Evolutionary conservation across 495 filamentous ascomycete species (phyloP), one percentile per base, ranked within the genome.

Genomic region (Xylaria cubensis): DNA sequence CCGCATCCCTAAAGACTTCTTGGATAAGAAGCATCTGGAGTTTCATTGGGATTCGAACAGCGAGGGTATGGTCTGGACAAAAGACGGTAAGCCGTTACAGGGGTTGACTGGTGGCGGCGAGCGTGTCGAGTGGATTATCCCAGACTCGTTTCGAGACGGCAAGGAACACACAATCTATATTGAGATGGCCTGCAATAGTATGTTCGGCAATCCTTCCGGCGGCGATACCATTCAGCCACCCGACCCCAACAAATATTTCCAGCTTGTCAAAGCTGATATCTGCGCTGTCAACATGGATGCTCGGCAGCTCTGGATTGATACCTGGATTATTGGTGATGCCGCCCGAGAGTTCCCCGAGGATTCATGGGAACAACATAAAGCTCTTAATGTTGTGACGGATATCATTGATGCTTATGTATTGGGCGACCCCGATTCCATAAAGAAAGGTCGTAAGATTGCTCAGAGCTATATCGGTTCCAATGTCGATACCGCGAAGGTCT

Each of bases 101-200:
- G 96, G 96, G 21, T 80, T 99, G 73, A 97, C 95, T 6, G 96
- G 95, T n/a, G 92, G 91, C 46, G 94, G 93, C 51, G 95, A 99
- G 76, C 85, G 96, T 58, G 87, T 89, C 24, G 93, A 98, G 81
- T 99, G 95, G 93, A 88, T 97, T 46, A 85, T 99, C 56, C 95
- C 95, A 2, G 84, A 93, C 24, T 86, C 85, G 39, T 97, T 89
- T 77, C 87, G 90, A 63, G 93, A 98, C 77, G 95, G 94, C 9
- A 90, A 95, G 79, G 88, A 92, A 73, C 96, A 99, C 78, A 88
- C 84, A 10, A 92, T 98, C 72, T 99, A 97, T 80, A 90, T 99
- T 72, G 96, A 99, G 83, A 97, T 99, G 93, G 96, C 96, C 17
- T 98, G 96, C 81, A 99, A 99, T 82, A 90, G 90, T 75, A 99